Base-by-base conservation (phyloP, 139 green algal genomes). In the Coelastrella sp. region DNA sequence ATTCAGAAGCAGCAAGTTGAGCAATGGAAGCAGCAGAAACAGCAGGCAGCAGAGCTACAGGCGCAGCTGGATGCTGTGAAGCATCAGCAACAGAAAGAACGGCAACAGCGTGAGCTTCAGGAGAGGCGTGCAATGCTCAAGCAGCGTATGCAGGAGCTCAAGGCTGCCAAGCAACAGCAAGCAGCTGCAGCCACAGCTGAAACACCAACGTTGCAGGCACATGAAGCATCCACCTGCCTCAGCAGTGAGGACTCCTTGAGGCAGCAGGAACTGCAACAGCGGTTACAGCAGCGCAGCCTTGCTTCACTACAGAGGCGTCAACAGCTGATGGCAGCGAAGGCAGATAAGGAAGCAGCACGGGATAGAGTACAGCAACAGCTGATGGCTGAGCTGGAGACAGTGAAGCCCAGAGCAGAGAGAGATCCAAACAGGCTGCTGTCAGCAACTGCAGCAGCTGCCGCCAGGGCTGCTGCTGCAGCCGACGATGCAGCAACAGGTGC, bases 91-190 rank as follows among this genome's bases (percentile, higher is more conserved):
- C 22, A 86, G 60, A 15, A 86, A 19, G 81, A 86, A 59, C 81
- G 59, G n/a, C 81, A 86, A 59, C 81, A 86, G 81, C 22, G 66
- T 59, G 58, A 86, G 59, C n/a, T 75, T 59, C 81, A 86, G 81
- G 58, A 70, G 24, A 74, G 75, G 60, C 81, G 24, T 24, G 59
- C 58, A n/a, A n/a, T 35, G 7, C 81, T 86, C n/a, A 74, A 86
- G 81, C 81, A 74, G n/a, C 81, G 25, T 10, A 20, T 75, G 24
- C 19, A 76, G 8, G 59, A 19, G 59, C 17, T 56, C 12, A 74
- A 86, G 56, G 59, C 22, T 25, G 59, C 22, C 24, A 74, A 75
- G 81, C 81, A 86, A 25, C 81, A 86, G 10, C 20, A 49, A 86
- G n/a, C 59, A 74, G 81, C 59, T 74, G 61, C 20, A 56, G 49